Base-by-base conservation (phyloP, 1,139 yeast genomes). In the Nematodospora anomalae region DNA sequence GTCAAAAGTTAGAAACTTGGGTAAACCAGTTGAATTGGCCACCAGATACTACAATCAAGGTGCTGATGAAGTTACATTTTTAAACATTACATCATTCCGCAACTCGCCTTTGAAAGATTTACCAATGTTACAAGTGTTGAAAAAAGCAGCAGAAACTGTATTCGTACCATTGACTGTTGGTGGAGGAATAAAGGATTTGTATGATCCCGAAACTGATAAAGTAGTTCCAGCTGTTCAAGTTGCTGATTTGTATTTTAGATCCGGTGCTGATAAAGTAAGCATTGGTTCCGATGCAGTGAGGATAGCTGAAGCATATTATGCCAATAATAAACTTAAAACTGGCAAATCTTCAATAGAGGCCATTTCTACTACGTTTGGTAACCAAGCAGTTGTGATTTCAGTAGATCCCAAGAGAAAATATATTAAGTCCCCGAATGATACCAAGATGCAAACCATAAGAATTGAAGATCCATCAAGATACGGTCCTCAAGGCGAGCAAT, bases 111-210 rank as follows among this genome's bases (percentile, higher is more conserved):
- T 90, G 35, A 79, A 75, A 45, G 98, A 92, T 57, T 80, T 90
- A 37, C 98, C 98, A 20, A 92, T 92, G 98, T 69, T 92, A 40
- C 87, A 89, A 53, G 97, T 92, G 2, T 71, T 92, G 49, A 79
- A 76, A 44, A 68, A 71, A 42, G 86, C 97, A 0, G 95, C 96
- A 7, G 84, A 85, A 59, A 82, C 94, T 0, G 86, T 92, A 33
- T 92, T 92, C 63, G 98, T 92, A 10, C 98, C 98, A 4, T 71
- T 92, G 46, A 92, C 98, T 0, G 96, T 92, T 30, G 98, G 98
- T 29, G 98, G 98, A 37, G 98, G 98, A 34, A 92, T 92, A 46
- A 83, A 87, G 49, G 97, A 92, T 57, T 78, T 87, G 52, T 71
- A 75, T 21, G 97, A 92, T 51, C 95, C 95, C 0, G 85, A 76